phyloP scores from a whole-genome alignment of 495 filamentous ascomycete genomes.

The Podospora pseudopauciseta region DNA sequence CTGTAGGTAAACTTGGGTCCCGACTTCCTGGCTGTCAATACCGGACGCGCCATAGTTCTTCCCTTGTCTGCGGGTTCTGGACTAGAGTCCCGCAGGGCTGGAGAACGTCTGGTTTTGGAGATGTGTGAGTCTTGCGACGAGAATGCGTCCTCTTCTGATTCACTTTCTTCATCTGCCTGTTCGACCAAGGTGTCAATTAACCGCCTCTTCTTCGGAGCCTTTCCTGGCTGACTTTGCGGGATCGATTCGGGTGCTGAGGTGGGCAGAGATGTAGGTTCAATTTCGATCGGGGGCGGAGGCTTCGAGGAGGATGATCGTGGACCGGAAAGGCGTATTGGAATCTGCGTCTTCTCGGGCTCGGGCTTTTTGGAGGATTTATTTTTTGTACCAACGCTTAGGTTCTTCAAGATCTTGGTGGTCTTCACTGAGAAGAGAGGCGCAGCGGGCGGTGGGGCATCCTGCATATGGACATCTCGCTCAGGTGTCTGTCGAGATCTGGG shows the following conservation, averaged over 20 bases:
- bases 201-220: conserved; percentile 40
- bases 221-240: background rate
- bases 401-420: conserved; percentile 26
- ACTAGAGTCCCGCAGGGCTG: conserved; percentile 16
- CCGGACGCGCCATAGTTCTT: conserved; percentile 18
- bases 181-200: conserved; percentile 55
- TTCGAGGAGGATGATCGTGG: conserved; percentile 13
- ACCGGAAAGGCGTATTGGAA: conserved; percentile 39
- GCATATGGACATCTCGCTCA: conserved; percentile 26
- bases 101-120: background rate
- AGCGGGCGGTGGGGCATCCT: conserved; percentile 15
- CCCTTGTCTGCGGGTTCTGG: conserved; percentile 17
- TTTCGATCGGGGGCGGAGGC: background rate
- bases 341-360: conserved; percentile 21
- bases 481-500: conserved; percentile 21
- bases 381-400: conserved; percentile 25
- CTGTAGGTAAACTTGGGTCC: conserved; percentile 47
- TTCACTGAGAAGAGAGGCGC: conserved; percentile 30
- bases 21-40: conserved; percentile 23
- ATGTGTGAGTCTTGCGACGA: conserved; percentile 11
- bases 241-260: background rate
- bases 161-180: conserved; percentile 31
- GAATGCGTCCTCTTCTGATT: conserved; percentile 23
- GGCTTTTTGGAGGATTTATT: conserved; percentile 15
- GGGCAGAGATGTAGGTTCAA: conserved; percentile 15